A percentile compares a stretch with the other conserved stretches of the same genome.
These are phyloP conservation scores for Pharnaceum exiguum DNA, from an alignment of 148 eudicot genomes.

Conservation along the genomic window DNA sequence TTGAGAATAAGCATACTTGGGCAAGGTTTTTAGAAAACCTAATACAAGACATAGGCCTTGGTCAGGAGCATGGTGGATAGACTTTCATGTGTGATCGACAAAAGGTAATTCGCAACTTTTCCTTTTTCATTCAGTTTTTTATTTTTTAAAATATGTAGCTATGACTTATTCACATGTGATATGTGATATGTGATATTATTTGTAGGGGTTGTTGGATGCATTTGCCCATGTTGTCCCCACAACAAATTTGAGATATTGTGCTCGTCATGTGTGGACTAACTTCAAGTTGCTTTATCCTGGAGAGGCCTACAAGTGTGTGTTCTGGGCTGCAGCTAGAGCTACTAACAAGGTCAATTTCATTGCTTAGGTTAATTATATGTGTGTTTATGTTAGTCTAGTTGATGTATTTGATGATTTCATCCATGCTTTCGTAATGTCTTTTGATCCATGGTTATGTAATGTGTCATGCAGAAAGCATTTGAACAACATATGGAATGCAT, in stretches of 20 bases:
- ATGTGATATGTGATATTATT: too few species aligned
- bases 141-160: too few species aligned
- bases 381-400: too few species aligned
- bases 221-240: neutral
- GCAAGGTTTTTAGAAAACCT: neutral
- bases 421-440: too few species aligned
- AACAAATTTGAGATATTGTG: neutral
- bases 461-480: too few species aligned
- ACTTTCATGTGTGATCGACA: slow-evolving; percentile 4
- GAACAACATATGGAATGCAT: too few species aligned
- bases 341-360: neutral
- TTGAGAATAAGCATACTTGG: neutral
- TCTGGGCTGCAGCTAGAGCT: neutral
- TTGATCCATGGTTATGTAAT: too few species aligned
- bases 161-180: too few species aligned
- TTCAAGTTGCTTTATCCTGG: neutral
- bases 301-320: neutral
- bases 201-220: neutral
- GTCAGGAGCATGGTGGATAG: neutral
- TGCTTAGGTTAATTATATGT: too few species aligned
- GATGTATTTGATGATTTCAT: too few species aligned
- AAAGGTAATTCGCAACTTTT: too few species aligned
- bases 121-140: too few species aligned
- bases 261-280: neutral
- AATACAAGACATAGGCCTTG: slow-evolving; percentile 2